A percentile compares a stretch with the other conserved stretches of the same genome.
phyloP scores from a whole-genome alignment of 768 basidiomycete genomes.

The Rhizopogon roseolus region DNA sequence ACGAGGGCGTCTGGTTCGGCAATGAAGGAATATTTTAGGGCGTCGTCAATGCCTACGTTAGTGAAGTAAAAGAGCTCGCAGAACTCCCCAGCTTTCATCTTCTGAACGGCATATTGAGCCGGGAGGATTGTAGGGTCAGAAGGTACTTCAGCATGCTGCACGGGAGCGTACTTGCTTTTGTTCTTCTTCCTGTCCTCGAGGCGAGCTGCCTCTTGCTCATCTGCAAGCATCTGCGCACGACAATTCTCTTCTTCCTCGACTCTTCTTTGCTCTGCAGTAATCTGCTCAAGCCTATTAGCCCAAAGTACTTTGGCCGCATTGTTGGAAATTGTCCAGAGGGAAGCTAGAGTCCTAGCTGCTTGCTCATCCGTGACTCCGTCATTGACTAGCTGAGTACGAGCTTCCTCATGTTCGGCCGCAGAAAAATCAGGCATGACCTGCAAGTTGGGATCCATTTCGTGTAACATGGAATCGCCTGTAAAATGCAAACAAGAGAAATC shows the following conservation, averaged over 20 bases:
- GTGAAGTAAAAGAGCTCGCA: conserved; percentile 2
- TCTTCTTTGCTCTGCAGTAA: background rate
- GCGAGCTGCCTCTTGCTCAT: background rate
- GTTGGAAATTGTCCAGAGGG: background rate
- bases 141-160: background rate
- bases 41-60: no score
- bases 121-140: background rate
- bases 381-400: no score
- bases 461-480: no score
- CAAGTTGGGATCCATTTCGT: no score
- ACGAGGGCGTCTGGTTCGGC: no score
- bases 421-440: no score
- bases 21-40: no score
- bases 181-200: background rate
- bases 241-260: background rate
- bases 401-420: no score
- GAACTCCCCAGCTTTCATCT: background rate
- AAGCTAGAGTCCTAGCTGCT: no score
- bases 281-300: background rate
- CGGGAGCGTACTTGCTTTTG: background rate
- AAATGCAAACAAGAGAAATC: no score
- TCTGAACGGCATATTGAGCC: background rate
- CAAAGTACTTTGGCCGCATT: background rate
- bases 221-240: background rate
- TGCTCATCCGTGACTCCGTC: no score